Evolutionary conservation across 495 filamentous ascomycete genomes (phyloP), one percentile per base, ranked within the genome.

Genomic region (Rhypophila decipiens): DNA sequence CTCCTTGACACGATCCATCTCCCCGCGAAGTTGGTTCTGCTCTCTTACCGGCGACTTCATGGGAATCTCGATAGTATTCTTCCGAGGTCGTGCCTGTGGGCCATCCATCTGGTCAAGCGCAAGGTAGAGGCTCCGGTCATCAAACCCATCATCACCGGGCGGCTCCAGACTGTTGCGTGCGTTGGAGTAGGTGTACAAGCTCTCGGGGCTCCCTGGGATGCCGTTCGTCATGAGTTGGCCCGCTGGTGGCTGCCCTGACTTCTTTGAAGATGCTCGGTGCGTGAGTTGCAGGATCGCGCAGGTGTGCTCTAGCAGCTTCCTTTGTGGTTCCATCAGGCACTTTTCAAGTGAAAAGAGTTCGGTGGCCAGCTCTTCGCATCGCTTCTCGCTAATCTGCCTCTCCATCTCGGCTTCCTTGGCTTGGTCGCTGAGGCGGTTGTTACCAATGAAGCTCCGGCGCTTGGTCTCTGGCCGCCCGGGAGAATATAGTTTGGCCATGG

Each of bases 201-300:
- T 85, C 54, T 85, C 80, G n/a, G 82, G 79, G 49, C 78, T 86
- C 36, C 79, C 77, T 0, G 80, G 84, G 46, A 82, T 75, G 5
- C 72, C 74, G 31, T 71, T 73, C 15, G 65, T 51, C 41, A 71
- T 57, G n/a, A 60, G 61, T 42, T 58, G 60, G 1, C 59, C 64
- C 18, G 55, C 50, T 2, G 46, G 40, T 20, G 50, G 46, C 20
- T 53, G 48, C 2, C 49, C 46, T 3, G 53, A 47, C n/a, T 67
- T 68, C 45, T 67, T 75, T 13, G 73, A 66, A 19, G 67, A 54
- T 12, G 65, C 64, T 51, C 83, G 82, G 59, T 96, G 89, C 13
- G 88, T 89, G 73, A 93, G 76, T 57, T 95, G 88, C 53, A 96
- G 66, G 23, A 97, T 85, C 29, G 85, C 93, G 23, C 93, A 89